Percentiles rank a stretch among this genome's conserved stretches.
Evolutionary conservation across 2,329 filamentous ascomycete genomes (phyloP).

Genomic region (Penicillium nordicum): DNA sequence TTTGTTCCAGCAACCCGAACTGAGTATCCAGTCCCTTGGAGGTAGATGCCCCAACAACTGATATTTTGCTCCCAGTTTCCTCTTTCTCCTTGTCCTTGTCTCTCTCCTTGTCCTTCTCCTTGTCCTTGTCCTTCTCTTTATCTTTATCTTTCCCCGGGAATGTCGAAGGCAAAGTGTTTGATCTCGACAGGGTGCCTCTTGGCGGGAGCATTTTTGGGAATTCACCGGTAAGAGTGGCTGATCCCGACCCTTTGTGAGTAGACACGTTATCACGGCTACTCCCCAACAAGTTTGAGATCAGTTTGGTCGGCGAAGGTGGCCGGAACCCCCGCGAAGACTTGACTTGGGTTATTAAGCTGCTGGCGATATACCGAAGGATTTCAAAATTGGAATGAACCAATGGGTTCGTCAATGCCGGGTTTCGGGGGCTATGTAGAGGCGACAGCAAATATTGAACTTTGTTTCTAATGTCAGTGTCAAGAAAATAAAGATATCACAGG

Average conservation of each 20-base stretch:
- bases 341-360: slow-evolving; percentile 62
- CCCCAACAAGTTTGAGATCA: slow-evolving; percentile 77
- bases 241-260: slow-evolving; percentile 34
- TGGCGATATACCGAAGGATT: slow-evolving; percentile 66
- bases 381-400: slow-evolving; percentile 76
- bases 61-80: slow-evolving; percentile 35
- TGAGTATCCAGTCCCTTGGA: slow-evolving; percentile 58
- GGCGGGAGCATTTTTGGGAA: slow-evolving; percentile 45
- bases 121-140: slow-evolving; percentile 19
- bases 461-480: slow-evolving; percentile 9
- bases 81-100: slow-evolving; percentile 26
- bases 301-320: slow-evolving; percentile 81
- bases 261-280: slow-evolving; percentile 47
- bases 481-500: neutral
- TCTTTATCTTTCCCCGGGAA: slow-evolving; percentile 48
- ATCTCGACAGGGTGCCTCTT: slow-evolving; percentile 39
- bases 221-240: slow-evolving; percentile 39
- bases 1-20: slow-evolving; percentile 73
- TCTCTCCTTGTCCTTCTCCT: slow-evolving; percentile 29
- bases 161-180: slow-evolving; percentile 42
- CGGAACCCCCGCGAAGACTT: slow-evolving; percentile 61
- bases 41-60: slow-evolving; percentile 53
- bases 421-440: slow-evolving; percentile 62
- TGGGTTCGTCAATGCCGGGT: slow-evolving; percentile 51
- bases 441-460: slow-evolving; percentile 70